phyloP scores from a whole-genome alignment of 2,329 filamentous ascomycete genomes.

The Cordyceps cateniannulata region DNA sequence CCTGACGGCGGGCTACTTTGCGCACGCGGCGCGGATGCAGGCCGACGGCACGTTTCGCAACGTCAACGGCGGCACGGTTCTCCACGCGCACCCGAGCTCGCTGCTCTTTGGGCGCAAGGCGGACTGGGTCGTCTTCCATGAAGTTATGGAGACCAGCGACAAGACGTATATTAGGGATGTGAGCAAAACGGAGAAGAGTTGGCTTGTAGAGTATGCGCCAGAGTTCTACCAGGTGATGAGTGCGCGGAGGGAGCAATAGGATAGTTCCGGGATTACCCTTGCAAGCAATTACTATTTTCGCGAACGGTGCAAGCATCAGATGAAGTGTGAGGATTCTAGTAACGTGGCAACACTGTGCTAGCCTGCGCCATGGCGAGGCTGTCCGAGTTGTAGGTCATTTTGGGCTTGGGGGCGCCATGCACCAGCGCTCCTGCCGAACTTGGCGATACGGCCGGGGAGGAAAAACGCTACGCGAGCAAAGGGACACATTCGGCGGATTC shows the following conservation, averaged over 20 bases:
- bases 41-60: conserved; percentile 84
- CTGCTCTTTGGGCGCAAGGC: conserved; percentile 95
- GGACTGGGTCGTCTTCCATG: conserved; percentile 94
- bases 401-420: background rate
- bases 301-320: background rate
- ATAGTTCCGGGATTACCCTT: background rate
- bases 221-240: conserved; percentile 64
- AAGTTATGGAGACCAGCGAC: conserved; percentile 79
- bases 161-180: conserved; percentile 90
- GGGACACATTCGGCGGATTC: background rate
- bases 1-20: conserved; percentile 85
- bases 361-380: background rate
- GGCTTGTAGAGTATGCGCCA: conserved; percentile 82
- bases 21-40: conserved; percentile 90
- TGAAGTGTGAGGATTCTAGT: background rate
- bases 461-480: background rate
- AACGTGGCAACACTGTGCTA: too few relatives aligned
- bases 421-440: background rate
- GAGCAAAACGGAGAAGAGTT: conserved; percentile 89
- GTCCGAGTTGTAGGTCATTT: conserved; percentile 8
- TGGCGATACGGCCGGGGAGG: background rate
- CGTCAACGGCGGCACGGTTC: conserved; percentile 67
- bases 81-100: conserved; percentile 86
- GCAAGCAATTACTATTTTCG: too few relatives aligned
- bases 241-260: conserved; percentile 18